Conservation (phyloP, 768 basidiomycete species). For the Trametes sanguinea region DNA sequence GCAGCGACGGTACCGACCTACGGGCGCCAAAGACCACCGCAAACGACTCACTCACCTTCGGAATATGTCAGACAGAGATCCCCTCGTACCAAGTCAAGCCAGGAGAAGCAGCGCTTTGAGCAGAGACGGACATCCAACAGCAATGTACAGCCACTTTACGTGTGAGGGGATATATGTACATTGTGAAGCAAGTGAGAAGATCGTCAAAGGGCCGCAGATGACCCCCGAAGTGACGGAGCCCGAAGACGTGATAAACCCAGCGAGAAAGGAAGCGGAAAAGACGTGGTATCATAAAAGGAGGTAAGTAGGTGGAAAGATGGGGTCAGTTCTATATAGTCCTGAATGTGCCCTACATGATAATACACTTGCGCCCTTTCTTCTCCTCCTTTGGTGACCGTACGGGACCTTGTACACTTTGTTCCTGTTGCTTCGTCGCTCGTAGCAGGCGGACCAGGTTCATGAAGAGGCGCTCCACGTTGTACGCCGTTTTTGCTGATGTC, state of each 20-base stretch:
- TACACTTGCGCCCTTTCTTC: slow-evolving; percentile 57
- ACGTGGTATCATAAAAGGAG: slow-evolving; percentile 80
- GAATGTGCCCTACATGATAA: slow-evolving; percentile 77
- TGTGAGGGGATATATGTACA: slow-evolving; percentile 33
- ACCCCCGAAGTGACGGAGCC: slow-evolving; percentile 27
- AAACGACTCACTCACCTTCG: background rate
- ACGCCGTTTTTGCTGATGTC: slow-evolving; percentile 93
- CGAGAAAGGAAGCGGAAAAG: slow-evolving; percentile 40
- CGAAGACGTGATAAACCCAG: slow-evolving; percentile 31
- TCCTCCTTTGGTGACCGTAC: slow-evolving; percentile 39
- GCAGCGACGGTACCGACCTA: background rate
- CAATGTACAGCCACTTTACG: slow-evolving; percentile 26
- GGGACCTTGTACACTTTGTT: slow-evolving; percentile 43
- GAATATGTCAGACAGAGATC: background rate
- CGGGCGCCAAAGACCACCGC: background rate
- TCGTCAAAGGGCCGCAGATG: slow-evolving; percentile 20
- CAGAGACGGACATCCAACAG: slow-evolving; percentile 16
- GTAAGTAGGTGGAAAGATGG: slow-evolving; percentile 50
- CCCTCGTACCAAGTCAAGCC: background rate
- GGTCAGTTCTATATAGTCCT: slow-evolving; percentile 71
- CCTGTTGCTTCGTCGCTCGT: slow-evolving; percentile 62
- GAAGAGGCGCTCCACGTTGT: slow-evolving; percentile 91
- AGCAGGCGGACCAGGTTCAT: slow-evolving; percentile 82
- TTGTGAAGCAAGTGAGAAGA: slow-evolving; percentile 26
- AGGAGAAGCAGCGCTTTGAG: background rate